Conservation (phyloP, 768 basidiomycete species). For the Psilocybe subaeruginosa region DNA sequence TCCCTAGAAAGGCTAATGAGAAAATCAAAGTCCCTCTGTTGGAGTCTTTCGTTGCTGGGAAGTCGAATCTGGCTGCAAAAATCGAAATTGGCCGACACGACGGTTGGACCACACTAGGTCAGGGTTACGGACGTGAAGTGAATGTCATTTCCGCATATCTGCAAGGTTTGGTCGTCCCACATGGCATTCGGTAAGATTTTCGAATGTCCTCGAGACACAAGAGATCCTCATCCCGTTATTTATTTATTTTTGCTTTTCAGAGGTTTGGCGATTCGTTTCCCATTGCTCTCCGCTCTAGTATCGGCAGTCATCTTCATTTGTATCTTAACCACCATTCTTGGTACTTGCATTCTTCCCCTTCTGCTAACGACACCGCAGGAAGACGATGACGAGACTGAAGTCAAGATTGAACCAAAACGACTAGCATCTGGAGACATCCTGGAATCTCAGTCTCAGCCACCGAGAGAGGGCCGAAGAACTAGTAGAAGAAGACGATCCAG, state of each 20-base stretch:
- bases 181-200: conserved; percentile 65
- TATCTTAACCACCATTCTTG: conserved; percentile 49
- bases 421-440: not conserved
- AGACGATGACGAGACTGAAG: conserved; percentile 16
- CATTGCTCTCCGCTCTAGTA: conserved; percentile 53
- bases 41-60: conserved; percentile 51
- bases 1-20: conserved; percentile 41
- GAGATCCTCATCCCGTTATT: not conserved
- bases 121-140: conserved; percentile 73
- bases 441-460: not conserved
- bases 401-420: not conserved
- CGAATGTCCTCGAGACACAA: not conserved
- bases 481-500: conserved; percentile 25
- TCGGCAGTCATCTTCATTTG: conserved; percentile 49
- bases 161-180: conserved; percentile 62
- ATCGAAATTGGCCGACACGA: conserved; percentile 79
- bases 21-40: conserved; percentile 61
- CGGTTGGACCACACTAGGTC: conserved; percentile 69
- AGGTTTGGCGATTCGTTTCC: conserved; percentile 72
- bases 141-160: conserved; percentile 66
- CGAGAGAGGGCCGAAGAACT: conserved; percentile 9
- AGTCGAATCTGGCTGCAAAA: conserved; percentile 52
- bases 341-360: conserved; percentile 51
- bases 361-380: conserved; percentile 14
- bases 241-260: conserved; percentile 35